These are phyloP conservation scores for Crepidotus variabilis DNA, from an alignment of 768 basidiomycete species.

Conservation along the genomic window DNA sequence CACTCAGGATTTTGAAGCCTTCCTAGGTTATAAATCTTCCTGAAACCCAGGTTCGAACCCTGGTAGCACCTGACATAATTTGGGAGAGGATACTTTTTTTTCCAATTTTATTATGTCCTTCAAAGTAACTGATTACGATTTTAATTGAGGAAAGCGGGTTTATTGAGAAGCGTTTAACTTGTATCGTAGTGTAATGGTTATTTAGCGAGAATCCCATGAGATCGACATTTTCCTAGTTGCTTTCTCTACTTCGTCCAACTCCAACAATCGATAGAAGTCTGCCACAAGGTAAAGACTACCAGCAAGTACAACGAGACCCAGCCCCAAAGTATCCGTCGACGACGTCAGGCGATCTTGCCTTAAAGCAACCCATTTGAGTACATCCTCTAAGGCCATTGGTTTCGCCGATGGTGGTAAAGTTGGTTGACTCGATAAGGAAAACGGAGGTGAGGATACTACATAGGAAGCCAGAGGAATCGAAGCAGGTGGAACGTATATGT, in stretches of 20 bases:
- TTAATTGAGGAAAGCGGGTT: too few species aligned
- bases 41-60: constrained; percentile 29
- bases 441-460: neutral
- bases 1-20: constrained; percentile 25
- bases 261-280: constrained; percentile 74
- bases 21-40: constrained; percentile 18
- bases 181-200: neutral
- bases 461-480: neutral
- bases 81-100: neutral
- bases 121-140: too few species aligned
- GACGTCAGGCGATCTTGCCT: constrained; percentile 23
- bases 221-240: neutral
- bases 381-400: constrained; percentile 21
- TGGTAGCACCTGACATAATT: constrained; percentile 22
- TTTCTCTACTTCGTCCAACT: neutral
- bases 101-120: neutral
- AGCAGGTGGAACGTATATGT: constrained; percentile 22
- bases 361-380: constrained; percentile 48
- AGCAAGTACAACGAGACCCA: constrained; percentile 66
- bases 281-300: constrained; percentile 95
- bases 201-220: neutral
- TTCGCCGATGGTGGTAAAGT: neutral
- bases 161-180: too few species aligned
- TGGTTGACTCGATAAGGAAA: neutral
- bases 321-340: neutral